Evolutionary conservation across 192 early-diverging fungal genomes (phyloP).

Genomic region (Mortierella alpina): DNA sequence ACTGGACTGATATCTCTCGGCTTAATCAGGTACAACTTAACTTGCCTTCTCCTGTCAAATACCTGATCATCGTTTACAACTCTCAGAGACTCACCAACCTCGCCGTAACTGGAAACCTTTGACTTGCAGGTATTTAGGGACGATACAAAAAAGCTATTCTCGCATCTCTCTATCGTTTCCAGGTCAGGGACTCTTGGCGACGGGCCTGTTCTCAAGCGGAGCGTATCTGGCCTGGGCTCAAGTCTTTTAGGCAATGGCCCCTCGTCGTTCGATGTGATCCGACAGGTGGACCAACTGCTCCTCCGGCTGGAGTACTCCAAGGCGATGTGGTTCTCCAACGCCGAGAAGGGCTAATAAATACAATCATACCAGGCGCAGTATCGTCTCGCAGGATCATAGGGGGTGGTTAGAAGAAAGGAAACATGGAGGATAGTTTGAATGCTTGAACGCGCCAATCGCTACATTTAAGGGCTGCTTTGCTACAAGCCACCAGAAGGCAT

Average conservation of each 20-base stretch:
- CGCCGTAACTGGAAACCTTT: neutral
- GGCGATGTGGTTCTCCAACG: slow-evolving; percentile 28
- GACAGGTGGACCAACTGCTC: slow-evolving; percentile 41
- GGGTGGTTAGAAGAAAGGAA: too few species aligned
- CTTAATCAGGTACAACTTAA: slow-evolving; percentile 28
- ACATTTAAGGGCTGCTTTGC: too few species aligned
- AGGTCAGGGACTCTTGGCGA: slow-evolving; percentile 30
- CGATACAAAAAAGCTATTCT: slow-evolving; percentile 15
- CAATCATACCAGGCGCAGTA: too few species aligned
- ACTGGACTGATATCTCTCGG: slow-evolving; percentile 30
- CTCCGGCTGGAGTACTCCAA: slow-evolving; percentile 44
- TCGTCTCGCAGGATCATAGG: too few species aligned
- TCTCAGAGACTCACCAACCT: neutral
- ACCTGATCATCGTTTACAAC: neutral
- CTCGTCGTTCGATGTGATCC: slow-evolving; percentile 22
- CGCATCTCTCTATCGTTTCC: slow-evolving; percentile 27
- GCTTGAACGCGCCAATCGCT: too few species aligned
- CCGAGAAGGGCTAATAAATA: too few species aligned
- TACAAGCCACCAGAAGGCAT: neutral
- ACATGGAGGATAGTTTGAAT: too few species aligned
- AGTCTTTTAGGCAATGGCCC: slow-evolving; percentile 35
- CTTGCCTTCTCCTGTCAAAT: neutral
- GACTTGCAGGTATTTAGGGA: slow-evolving; percentile 26
- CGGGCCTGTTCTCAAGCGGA: slow-evolving; percentile 25
- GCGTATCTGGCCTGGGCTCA: slow-evolving; percentile 30